Evolutionary conservation across 129 eudicot genomes (phyloP).

Genomic region (Calendula officinalis): DNA sequence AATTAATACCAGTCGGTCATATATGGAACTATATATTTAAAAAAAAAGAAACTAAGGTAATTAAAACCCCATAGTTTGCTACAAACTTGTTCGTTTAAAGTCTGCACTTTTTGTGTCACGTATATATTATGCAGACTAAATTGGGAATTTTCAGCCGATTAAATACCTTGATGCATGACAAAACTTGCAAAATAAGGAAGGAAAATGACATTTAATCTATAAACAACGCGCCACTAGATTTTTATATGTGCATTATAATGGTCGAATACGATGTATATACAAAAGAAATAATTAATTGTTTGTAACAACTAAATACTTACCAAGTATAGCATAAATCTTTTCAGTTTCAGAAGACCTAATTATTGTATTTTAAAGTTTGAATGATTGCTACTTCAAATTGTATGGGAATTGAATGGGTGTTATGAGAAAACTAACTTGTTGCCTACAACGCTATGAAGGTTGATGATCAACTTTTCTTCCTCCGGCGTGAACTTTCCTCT

Average conservation of each 20-base stretch:
- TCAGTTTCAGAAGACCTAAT: too few relatives aligned
- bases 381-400: not conserved
- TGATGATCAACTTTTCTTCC: slow-evolving; percentile 76
- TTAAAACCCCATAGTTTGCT: too few relatives aligned
- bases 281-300: too few relatives aligned
- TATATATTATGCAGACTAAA: not conserved
- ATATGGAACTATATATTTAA: too few relatives aligned
- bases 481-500: slow-evolving; percentile 77
- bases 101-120: not conserved
- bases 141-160: not conserved
- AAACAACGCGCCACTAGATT: not conserved
- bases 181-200: not conserved
- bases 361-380: not conserved
- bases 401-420: not conserved
- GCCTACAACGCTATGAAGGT: slow-evolving; percentile 75
- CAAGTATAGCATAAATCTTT: not conserved
- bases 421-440: slow-evolving; percentile 61
- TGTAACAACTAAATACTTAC: not conserved
- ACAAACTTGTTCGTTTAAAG: too few relatives aligned
- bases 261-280: not conserved
- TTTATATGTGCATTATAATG: not conserved
- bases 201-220: not conserved
- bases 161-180: not conserved
- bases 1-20: too few relatives aligned
- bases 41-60: too few relatives aligned